Conservation (phyloP, 2,329 filamentous ascomycete species). For the Botrytis galanthina region DNA sequence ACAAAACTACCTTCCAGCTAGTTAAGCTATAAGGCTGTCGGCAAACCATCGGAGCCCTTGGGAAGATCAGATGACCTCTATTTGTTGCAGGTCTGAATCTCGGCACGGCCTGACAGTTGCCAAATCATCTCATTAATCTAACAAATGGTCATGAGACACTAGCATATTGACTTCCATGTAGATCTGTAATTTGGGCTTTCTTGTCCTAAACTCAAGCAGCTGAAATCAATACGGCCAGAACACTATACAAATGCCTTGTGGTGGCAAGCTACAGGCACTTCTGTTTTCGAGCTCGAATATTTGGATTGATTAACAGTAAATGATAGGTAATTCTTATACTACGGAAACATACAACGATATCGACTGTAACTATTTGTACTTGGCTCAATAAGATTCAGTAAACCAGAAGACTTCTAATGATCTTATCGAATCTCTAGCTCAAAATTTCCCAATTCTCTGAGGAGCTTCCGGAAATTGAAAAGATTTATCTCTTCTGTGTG, state of each 20-base stretch:
- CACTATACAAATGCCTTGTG: accelerated
- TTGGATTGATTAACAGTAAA: not conserved
- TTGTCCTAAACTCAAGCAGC: not conserved
- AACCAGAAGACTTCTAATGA: not conserved
- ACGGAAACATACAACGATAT: not conserved
- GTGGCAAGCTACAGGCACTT: not conserved
- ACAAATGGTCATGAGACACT: not conserved
- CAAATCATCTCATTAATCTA: not conserved
- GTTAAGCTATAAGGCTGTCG: not conserved
- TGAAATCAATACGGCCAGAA: not conserved
- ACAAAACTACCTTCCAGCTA: not conserved
- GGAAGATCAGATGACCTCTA: not conserved
- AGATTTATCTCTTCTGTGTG: not conserved
- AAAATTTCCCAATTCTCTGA: not conserved
- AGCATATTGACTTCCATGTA: not conserved
- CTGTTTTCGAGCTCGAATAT: not conserved
- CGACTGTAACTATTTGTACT: not conserved
- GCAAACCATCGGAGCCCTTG: not conserved
- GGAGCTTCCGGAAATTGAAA: not conserved
- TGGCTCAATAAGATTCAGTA: not conserved
- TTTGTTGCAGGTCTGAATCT: not conserved
- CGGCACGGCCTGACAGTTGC: not conserved
- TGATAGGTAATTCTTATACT: not conserved
- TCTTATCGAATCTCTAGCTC: not conserved
- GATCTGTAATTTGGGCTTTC: not conserved